Conservation (phyloP, 306 rosid species). For the Quercus dentata region DNA sequence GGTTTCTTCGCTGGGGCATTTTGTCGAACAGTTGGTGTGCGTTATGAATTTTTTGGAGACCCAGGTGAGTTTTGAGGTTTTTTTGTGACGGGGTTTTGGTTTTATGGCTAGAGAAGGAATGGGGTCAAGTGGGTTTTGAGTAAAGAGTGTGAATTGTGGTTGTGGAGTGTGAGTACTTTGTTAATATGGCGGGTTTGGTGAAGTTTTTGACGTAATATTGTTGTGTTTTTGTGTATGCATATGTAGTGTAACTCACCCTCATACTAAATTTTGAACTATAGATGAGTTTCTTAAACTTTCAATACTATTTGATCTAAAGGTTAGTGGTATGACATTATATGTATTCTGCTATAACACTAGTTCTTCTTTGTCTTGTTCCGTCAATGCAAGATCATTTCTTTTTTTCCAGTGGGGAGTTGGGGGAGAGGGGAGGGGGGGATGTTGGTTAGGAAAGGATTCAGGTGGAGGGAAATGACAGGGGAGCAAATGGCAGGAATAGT, state of each 20-base stretch:
- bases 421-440: too few species aligned
- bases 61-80: background rate
- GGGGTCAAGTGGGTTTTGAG: background rate
- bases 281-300: background rate
- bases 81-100: background rate
- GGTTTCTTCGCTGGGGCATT: background rate
- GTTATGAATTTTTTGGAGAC: background rate
- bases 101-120: background rate
- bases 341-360: background rate
- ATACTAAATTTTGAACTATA: background rate
- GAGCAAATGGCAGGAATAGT: too few species aligned
- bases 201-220: background rate
- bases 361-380: background rate
- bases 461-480: background rate
- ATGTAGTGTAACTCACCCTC: background rate
- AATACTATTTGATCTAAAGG: background rate
- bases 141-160: background rate
- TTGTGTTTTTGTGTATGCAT: background rate
- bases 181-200: background rate
- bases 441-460: background rate
- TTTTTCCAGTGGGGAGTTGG: background rate
- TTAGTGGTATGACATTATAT: background rate
- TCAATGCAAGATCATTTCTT: background rate
- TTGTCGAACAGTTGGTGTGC: background rate
- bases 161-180: background rate